Percentiles rank a stretch among this genome's conserved stretches.
Evolutionary conservation across 2,329 filamentous ascomycete species (phyloP).

Genomic region (Bretziella fagacearum): DNA sequence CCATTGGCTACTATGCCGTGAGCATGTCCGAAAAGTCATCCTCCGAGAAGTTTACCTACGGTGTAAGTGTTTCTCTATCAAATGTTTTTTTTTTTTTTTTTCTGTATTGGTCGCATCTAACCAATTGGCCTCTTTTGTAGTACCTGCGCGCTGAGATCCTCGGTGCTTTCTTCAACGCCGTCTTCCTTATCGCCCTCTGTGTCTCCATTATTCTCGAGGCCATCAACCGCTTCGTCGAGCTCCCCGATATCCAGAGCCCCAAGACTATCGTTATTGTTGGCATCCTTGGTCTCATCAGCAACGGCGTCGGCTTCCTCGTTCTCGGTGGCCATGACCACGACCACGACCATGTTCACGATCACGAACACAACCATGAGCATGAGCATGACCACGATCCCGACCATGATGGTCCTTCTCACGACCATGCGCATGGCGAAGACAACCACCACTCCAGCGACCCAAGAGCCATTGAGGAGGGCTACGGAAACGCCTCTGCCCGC

Average conservation of each 20-base stretch:
- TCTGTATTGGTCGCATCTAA: background rate
- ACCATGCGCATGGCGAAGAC: constrained; percentile 29
- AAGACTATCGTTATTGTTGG: constrained; percentile 81
- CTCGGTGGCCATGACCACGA: constrained; percentile 87
- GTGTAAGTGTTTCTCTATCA: constrained; percentile 37
- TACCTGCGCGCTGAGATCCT: constrained; percentile 96
- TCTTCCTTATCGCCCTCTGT: constrained; percentile 92
- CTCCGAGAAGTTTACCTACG: constrained; percentile 89
- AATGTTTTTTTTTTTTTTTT: background rate
- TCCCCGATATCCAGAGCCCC: constrained; percentile 71
- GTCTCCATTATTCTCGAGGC: constrained; percentile 94
- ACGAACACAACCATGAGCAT: constrained; percentile 32
- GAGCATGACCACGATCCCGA: constrained; percentile 25
- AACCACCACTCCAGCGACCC: constrained; percentile 17
- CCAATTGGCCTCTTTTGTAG: constrained; percentile 25
- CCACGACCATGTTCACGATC: constrained; percentile 45
- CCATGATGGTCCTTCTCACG: constrained; percentile 28
- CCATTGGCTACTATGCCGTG: constrained; percentile 90
- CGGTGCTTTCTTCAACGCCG: constrained; percentile 89
- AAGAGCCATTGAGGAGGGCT: constrained; percentile 32
- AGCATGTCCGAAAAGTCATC: constrained; percentile 69
- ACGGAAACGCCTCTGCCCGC: constrained; percentile 21
- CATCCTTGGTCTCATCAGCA: constrained; percentile 68
- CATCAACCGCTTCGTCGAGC: constrained; percentile 78
- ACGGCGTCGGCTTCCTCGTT: constrained; percentile 73